Evolutionary conservation across 1,139 yeast species (phyloP), one percentile per base, ranked within the genome.

Genomic region (Geotrichum europaeum): DNA sequence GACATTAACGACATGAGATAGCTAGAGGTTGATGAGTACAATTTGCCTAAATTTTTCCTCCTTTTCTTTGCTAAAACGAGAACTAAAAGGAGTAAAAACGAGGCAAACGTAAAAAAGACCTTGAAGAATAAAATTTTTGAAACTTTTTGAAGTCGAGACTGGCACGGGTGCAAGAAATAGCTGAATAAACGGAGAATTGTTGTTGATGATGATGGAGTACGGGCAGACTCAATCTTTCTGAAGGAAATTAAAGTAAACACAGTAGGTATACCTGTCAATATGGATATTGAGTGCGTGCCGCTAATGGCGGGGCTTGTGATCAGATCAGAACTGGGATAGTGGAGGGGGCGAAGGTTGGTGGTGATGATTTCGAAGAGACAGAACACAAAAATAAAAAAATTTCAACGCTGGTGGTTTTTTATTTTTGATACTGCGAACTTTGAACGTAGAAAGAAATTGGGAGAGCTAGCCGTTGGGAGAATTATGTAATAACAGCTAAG

Each of bases 11-110:
- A 49, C 58, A 55, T 55, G 45, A 59, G 49, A 49, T 59, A 59
- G 32, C 56, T 51, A n/a, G 56, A 50, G 4, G 56, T 28, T 24
- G 56, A 54, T 36, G 58, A 40, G 47, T 40, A 66, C 76, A 73
- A 50, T 32, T 54, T 54, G 57, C 57, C 57, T 36, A 54, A 54
- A 50, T 54, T 54, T 34, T 68, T 40, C 47, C 47, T 55, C 58
- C 55, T 57, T 51, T 49, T 51, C 40, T 22, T 47, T 12, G 28
- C 22, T 34, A 12, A 28, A 56, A 43, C 28, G 61, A 57, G 6
- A 57, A 22, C 15, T 18, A 53, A 45, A 22, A 47, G 40, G 22
- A 50, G 56, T 54, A 54, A 25, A 32, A 49, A 43, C 18, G 49
- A 45, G 45, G 49, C 24, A n/a, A 25, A n/a, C n/a, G 51, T 36